These are phyloP conservation scores for Suillus tomentosus DNA, from an alignment of 768 basidiomycete genomes.

Conservation along the genomic window DNA sequence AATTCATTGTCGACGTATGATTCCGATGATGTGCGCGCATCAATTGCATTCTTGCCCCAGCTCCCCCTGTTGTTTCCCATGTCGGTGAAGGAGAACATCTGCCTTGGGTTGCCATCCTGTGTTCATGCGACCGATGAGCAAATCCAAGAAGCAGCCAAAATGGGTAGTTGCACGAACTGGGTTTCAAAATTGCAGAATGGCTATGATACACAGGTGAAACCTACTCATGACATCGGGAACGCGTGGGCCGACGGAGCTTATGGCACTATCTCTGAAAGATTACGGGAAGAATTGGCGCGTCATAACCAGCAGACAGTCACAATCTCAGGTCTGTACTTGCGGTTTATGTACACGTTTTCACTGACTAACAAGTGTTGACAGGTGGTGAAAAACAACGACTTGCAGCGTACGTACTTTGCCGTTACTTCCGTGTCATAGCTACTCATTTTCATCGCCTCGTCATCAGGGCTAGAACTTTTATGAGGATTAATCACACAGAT, in stretches of 20 bases:
- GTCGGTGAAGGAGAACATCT: slow-evolving; percentile 46
- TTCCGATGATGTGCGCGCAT: slow-evolving; percentile 40
- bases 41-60: slow-evolving; percentile 52
- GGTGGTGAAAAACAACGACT: slow-evolving; percentile 53
- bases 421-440: background rate
- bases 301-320: slow-evolving; percentile 26
- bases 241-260: slow-evolving; percentile 24
- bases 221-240: slow-evolving; percentile 22
- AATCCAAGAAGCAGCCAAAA: slow-evolving; percentile 35
- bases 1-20: slow-evolving; percentile 40
- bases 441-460: background rate
- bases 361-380: slow-evolving; percentile 9
- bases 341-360: slow-evolving; percentile 12
- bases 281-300: slow-evolving; percentile 23
- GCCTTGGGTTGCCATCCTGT: slow-evolving; percentile 28
- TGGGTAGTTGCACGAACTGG: slow-evolving; percentile 32
- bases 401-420: slow-evolving; percentile 42
- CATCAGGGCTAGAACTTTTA: slow-evolving; percentile 48
- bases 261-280: slow-evolving; percentile 23
- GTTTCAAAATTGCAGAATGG: slow-evolving; percentile 36
- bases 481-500: slow-evolving; percentile 35
- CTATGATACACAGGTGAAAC: slow-evolving; percentile 34
- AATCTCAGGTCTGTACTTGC: slow-evolving; percentile 21
- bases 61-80: slow-evolving; percentile 51
- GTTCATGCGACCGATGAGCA: slow-evolving; percentile 18